Evolutionary conservation across 2,329 filamentous ascomycete genomes (phyloP).

Genomic region (Dichotomopilus funicola): DNA sequence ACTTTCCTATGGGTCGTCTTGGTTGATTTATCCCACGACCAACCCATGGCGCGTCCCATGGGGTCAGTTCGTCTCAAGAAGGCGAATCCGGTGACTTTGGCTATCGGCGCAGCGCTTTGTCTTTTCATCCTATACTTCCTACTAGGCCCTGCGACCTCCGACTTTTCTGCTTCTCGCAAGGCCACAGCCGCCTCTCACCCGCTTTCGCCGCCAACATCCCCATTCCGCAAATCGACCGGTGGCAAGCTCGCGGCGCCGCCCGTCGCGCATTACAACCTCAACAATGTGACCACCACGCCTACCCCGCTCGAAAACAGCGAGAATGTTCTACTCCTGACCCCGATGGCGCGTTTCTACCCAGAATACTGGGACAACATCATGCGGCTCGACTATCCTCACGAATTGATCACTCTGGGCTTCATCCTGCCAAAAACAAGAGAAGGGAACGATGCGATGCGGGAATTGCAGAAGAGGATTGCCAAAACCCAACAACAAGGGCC

Average conservation of each 20-base stretch:
- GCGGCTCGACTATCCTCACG: conserved; percentile 80
- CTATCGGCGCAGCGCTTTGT: conserved; percentile 64
- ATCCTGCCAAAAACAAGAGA: conserved; percentile 92
- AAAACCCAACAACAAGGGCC: conserved; percentile 74
- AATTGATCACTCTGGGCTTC: conserved; percentile 90
- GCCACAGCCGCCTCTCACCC: conserved; percentile 55
- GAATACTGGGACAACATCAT: conserved; percentile 93
- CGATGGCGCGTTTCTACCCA: conserved; percentile 87
- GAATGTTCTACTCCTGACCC: conserved; percentile 84
- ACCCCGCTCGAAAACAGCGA: conserved; percentile 74
- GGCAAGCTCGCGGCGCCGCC: conserved; percentile 63
- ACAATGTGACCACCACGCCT: conserved; percentile 79
- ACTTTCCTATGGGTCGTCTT: conserved; percentile 18
- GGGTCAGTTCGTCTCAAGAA: conserved; percentile 68
- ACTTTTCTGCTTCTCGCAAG: conserved; percentile 33
- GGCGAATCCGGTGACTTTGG: conserved; percentile 68
- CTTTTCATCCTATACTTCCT: conserved; percentile 65
- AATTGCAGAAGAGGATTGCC: conserved; percentile 76
- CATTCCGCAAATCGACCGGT: conserved; percentile 57
- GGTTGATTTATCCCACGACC: conserved; percentile 14
- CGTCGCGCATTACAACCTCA: conserved; percentile 88
- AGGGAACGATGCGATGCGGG: conserved; percentile 77
- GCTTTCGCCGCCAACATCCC: conserved; percentile 66
- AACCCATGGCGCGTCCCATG: conserved; percentile 51
- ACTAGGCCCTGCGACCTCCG: conserved; percentile 40